Evolutionary conservation across 345 rosid species (phyloP).

Genomic region (Gossypium longicalyx): DNA sequence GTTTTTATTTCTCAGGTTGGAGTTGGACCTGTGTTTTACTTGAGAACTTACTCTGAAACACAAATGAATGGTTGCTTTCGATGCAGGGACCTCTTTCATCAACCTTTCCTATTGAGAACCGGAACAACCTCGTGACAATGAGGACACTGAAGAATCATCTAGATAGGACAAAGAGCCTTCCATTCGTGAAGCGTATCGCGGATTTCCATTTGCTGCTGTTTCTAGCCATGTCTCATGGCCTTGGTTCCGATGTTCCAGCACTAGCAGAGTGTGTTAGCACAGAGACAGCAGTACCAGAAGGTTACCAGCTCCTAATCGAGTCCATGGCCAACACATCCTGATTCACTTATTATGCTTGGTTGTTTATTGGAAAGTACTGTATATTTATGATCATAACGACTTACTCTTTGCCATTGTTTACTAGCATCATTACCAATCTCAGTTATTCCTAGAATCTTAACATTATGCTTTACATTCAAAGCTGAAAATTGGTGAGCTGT

Average conservation of each 20-base stretch:
- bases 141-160: slow-evolving; percentile 67
- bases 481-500: not conserved
- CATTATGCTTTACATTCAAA: not conserved
- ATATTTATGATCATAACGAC: not conserved
- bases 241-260: slow-evolving; percentile 67
- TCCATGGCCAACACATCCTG: slow-evolving; percentile 67
- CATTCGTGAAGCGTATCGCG: slow-evolving; percentile 78
- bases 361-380: not conserved
- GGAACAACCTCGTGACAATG: slow-evolving; percentile 39
- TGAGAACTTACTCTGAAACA: not conserved
- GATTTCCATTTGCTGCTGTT: slow-evolving; percentile 87
- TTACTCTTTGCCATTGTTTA: not conserved
- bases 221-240: slow-evolving; percentile 64
- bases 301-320: slow-evolving; percentile 78
- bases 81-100: slow-evolving; percentile 77
- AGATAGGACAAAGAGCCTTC: slow-evolving; percentile 57
- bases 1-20: not conserved
- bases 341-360: slow-evolving; percentile 10
- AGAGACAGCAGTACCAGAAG: slow-evolving; percentile 66
- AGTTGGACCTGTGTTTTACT: not conserved
- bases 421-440: not conserved
- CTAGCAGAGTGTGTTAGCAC: slow-evolving; percentile 63
- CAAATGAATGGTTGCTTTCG: not conserved
- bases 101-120: slow-evolving; percentile 80
- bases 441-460: not conserved